Evolutionary conservation across 352 stramenopile species (phyloP).

Genomic region (Pythium scleroteichum): DNA sequence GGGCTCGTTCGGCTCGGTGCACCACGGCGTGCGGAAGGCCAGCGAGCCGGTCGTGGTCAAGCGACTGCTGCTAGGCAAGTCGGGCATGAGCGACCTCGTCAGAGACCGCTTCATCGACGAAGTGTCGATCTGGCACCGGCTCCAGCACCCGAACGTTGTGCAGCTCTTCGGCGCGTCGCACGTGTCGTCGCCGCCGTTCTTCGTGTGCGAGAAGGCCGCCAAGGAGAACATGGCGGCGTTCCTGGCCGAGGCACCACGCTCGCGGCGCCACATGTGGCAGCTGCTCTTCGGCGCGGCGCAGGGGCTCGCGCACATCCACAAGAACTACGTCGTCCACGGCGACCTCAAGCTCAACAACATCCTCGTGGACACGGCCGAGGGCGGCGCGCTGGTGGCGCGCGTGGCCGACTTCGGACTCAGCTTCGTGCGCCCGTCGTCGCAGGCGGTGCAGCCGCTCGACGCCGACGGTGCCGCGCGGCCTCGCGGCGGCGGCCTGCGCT

Average conservation of each 20-base stretch:
- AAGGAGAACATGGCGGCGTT: slow-evolving; percentile 15
- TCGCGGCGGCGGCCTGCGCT: not conserved
- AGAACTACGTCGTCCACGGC: slow-evolving; percentile 51
- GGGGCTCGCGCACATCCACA: slow-evolving; percentile 58
- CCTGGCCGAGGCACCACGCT: slow-evolving; percentile 31
- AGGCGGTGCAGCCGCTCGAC: not conserved
- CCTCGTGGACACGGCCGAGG: slow-evolving; percentile 23
- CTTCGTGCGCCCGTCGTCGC: not conserved
- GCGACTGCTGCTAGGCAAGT: slow-evolving; percentile 20
- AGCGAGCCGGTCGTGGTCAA: slow-evolving; percentile 37
- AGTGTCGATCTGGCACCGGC: slow-evolving; percentile 16
- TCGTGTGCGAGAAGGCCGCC: slow-evolving; percentile 10
- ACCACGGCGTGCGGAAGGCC: slow-evolving; percentile 15
- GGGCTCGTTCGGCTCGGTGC: slow-evolving; percentile 13
- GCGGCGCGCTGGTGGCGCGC: slow-evolving; percentile 11
- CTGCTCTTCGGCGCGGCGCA: slow-evolving; percentile 32
- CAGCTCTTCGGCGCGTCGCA: slow-evolving; percentile 26
- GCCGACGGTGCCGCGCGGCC: not conserved
- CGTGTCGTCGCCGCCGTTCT: slow-evolving; percentile 14
- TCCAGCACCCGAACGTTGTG: slow-evolving; percentile 21
- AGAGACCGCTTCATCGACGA: slow-evolving; percentile 17
- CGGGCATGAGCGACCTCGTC: not conserved
- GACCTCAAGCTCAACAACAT: slow-evolving; percentile 69
- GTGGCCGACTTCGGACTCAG: slow-evolving; percentile 34
- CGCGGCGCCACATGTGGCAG: slow-evolving; percentile 17